phyloP scores from a whole-genome alignment of 495 filamentous ascomycete genomes.

The Chlorociboria aeruginascens region DNA sequence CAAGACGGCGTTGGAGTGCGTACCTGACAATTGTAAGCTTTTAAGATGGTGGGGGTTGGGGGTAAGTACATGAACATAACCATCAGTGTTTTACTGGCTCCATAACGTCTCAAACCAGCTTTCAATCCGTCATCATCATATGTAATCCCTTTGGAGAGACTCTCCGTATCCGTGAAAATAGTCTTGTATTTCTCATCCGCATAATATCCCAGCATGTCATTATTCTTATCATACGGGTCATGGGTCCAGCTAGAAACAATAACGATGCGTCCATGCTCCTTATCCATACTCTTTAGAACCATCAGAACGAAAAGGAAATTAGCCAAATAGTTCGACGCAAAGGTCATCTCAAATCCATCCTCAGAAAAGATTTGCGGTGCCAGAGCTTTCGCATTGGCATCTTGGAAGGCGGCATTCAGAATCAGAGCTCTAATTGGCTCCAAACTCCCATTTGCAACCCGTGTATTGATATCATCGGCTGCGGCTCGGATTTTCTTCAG shows the following conservation, averaged over 20 bases:
- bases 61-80: constrained; percentile 28
- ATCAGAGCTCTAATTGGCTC: constrained; percentile 32
- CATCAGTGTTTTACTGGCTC: constrained; percentile 25
- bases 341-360: constrained; percentile 30
- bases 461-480: constrained; percentile 24
- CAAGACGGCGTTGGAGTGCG: constrained; percentile 24
- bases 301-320: constrained; percentile 32
- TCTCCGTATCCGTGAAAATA: constrained; percentile 15
- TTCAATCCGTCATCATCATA: constrained; percentile 10
- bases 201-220: constrained; percentile 8
- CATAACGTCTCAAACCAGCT: constrained; percentile 27
- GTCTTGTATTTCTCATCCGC: constrained; percentile 19
- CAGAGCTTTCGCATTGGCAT: constrained; percentile 6
- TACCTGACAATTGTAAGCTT: constrained; percentile 12
- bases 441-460: constrained; percentile 25
- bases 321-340: constrained; percentile 33
- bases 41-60: neutral
- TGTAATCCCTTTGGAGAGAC: constrained; percentile 27
- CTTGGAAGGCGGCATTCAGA: constrained; percentile 31
- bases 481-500: constrained; percentile 28
- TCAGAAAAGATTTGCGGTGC: constrained; percentile 23
- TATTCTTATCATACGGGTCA: constrained; percentile 19
- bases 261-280: constrained; percentile 28
- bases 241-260: constrained; percentile 32
- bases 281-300: constrained; percentile 32